Conservation (phyloP, 371 early-diverging fungal genomes). For the Zopfochytrium polystomum region DNA sequence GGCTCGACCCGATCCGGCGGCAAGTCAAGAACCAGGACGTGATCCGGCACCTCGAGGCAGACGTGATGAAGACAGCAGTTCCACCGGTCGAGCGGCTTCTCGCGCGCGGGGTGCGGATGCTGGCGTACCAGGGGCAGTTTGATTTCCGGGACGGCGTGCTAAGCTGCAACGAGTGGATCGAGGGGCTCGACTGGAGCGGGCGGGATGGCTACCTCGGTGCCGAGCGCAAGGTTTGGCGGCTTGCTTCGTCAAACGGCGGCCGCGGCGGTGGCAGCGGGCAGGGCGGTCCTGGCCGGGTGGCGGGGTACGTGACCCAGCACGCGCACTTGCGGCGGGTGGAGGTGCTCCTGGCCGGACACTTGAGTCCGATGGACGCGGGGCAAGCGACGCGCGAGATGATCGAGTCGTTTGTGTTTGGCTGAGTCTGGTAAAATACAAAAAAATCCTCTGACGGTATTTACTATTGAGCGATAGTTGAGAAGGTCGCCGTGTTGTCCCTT, state of each 20-base stretch:
- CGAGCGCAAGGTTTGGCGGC: conserved; percentile 49
- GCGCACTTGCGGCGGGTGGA: conserved; percentile 48
- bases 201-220: conserved; percentile 43
- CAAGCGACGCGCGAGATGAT: conserved; percentile 24
- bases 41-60: conserved; percentile 40
- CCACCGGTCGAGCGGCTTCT: conserved; percentile 42
- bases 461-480: no score
- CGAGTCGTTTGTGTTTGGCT: conserved; percentile 15
- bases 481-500: no score
- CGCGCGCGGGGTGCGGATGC: conserved; percentile 28
- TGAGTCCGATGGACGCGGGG: conserved; percentile 58
- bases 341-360: conserved; percentile 62
- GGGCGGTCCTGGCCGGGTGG: no score
- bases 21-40: conserved; percentile 50
- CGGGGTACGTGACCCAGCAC: conserved; percentile 54
- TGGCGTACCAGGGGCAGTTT: conserved; percentile 60
- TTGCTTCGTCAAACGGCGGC: conserved; percentile 35
- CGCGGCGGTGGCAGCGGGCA: no score
- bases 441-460: no score
- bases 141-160: conserved; percentile 68
- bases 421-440: no score
- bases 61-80: conserved; percentile 60
- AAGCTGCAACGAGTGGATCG: conserved; percentile 59
- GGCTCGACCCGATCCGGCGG: no score
- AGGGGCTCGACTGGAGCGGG: conserved; percentile 55